Evolutionary conservation across 2,329 filamentous ascomycete genomes (phyloP), one percentile per base, ranked within the genome.

Genomic region (Ophiostoma australiae): DNA sequence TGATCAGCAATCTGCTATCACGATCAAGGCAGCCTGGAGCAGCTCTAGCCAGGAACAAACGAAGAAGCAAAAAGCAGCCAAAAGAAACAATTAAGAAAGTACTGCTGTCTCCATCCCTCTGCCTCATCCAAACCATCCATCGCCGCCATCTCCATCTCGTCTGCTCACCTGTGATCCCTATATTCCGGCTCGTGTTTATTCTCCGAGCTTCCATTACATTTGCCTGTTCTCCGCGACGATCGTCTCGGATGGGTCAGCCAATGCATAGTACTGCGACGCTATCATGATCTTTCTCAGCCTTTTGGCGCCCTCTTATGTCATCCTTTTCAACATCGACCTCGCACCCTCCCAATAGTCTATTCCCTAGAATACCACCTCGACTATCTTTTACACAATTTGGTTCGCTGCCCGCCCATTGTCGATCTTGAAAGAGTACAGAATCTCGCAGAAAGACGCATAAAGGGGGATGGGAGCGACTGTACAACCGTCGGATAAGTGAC

Each of bases 231-330:
- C 11, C 15, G 44, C 17, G 17, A 48, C 20, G 44, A 48, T 48
- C 44, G 37, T 39, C 44, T 48, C 3, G 44, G 44, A 48, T 44
- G 44, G 44, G 20, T 48, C 44, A 48, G 44, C 44, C 44, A 48
- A 48, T 48, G n/a, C 44, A 4, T 52, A 20, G 2, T 52, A 23
- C 6, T 52, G 10, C 10, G 39, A 41, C 39, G 15, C 39, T 13
- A 58, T 58, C n/a, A 58, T 58, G 52, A 58, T 58, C 23, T 27
- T 58, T 23, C 44, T 48, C 52, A 23, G 52, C 52, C 52, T 58
- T 27, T 48, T 15, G 15, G 13, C 13, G 20, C 20, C 15, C 13
- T 48, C 52, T 10, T 27, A 58, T 48, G 44, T 7, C 44, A 48
- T 48, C 44, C 15, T 48, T 15, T 11, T 27, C 10, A 11, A 15